Evolutionary conservation across 768 basidiomycete species (phyloP).

Genomic region (Lactarius tabidus): DNA sequence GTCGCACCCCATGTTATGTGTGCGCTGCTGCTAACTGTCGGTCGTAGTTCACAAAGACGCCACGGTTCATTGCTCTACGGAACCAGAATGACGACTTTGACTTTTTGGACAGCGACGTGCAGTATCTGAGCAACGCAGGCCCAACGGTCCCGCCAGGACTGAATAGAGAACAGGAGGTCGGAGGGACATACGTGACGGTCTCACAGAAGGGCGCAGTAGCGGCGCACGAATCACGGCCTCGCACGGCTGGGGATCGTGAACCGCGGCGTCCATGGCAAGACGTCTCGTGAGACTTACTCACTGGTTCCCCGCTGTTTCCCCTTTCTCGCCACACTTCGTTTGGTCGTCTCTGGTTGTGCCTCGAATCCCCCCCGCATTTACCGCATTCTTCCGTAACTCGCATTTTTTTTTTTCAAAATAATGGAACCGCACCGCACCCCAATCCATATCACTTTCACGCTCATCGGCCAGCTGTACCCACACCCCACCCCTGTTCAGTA

Average conservation of each 20-base stretch:
- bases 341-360: conserved; percentile 9
- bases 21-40: not conserved
- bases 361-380: conserved; percentile 5
- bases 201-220: conserved; percentile 57
- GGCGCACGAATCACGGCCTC: conserved; percentile 46
- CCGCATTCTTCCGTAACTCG: conserved; percentile 13
- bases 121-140: conserved; percentile 24
- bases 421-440: conserved; percentile 20
- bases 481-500: not conserved
- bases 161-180: conserved; percentile 49
- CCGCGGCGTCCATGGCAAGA: conserved; percentile 21
- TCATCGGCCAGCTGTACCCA: conserved; percentile 11
- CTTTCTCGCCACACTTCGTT: not conserved
- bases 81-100: conserved; percentile 78
- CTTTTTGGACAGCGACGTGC: conserved; percentile 52
- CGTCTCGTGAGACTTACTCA: not conserved
- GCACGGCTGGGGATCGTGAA: conserved; percentile 18
- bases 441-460: conserved; percentile 6
- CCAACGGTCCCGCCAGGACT: conserved; percentile 72
- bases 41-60: conserved; percentile 79
- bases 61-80: conserved; percentile 73
- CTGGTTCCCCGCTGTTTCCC: not conserved
- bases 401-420: conserved; percentile 12
- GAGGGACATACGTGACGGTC: conserved; percentile 82
- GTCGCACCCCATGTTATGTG: not conserved